Evolutionary conservation across 257 asterid genomes (phyloP), one percentile per base, ranked within the genome.

Genomic region (Petunia secreta): DNA sequence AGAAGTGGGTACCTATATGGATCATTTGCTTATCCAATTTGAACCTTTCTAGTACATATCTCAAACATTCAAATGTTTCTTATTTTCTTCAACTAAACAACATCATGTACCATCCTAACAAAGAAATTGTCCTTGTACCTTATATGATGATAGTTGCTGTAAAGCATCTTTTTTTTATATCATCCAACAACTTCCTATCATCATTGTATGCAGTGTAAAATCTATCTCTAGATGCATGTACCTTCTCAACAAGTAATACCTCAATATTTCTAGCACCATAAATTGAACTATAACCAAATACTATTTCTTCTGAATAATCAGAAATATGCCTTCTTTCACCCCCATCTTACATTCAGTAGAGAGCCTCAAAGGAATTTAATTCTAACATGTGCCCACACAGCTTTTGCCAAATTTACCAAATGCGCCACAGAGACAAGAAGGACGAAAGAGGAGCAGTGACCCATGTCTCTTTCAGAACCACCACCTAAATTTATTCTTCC

Each of bases 131-230:
- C 39, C 3, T 6, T n/a, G 38, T 59, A 59, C 65, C 8, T 1
- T 7, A 59, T 39, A 25, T 3, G 25, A 58, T 2, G 39, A 2
- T 25, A 13, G 65, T 59, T 59, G 37, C 65, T 7, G 65, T 8
- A 25, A 25, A 59, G 65, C 39, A 25, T 59, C 37, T 25, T 25
- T 2, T 59, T 59, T 9, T 39, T 59, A 4, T 59, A 11, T 2
- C 25, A 59, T 60, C 65, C 65, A 60, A 60, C 65, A 60, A 60
- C 39, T 60, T 60, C 39, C 39, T 25, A 60, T 60, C 65, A 25
- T 25, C 25, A 25, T 25, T 25, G 25, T 25, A 48, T 9, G 8
- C 53, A 48, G 25, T 25, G 25, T 4, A 25, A 60, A 1, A 25
- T 60, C 25, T 60, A 60, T 39, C 65, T 60, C 5, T 25, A 60